Percentiles rank a stretch among this genome's conserved stretches.
Conservation (phyloP, 306 rosid species). For the Rosa lucieae region DNA sequence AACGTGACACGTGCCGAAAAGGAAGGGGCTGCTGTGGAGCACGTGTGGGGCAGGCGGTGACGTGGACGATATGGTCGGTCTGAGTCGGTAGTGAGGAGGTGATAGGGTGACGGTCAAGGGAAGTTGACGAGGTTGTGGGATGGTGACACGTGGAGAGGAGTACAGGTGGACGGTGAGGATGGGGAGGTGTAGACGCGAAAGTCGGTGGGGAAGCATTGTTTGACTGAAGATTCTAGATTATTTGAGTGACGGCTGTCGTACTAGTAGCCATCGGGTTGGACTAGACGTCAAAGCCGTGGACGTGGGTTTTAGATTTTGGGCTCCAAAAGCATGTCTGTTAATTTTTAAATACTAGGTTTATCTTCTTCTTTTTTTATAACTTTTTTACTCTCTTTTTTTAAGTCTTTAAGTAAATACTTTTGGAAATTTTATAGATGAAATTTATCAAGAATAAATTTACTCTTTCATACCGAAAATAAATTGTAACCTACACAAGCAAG, state of each 20-base stretch:
- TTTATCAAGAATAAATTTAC: not conserved
- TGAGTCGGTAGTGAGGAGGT: conserved; percentile 24
- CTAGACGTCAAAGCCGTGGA: not conserved
- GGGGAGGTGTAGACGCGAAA: not conserved
- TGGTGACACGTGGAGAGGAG: conserved; percentile 14
- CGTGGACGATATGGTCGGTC: conserved; percentile 62
- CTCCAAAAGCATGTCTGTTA: not conserved
- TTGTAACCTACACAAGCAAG: not conserved
- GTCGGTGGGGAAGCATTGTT: not conserved
- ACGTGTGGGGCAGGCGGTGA: conserved; percentile 31
- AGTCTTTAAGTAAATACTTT: too few relatives aligned
- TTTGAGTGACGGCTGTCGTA: conserved; percentile 2
- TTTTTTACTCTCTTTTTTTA: not conserved
- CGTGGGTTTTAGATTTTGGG: not conserved
- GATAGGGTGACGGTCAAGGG: not conserved
- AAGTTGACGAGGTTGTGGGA: accelerated
- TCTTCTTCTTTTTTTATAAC: not conserved
- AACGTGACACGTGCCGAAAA: conserved; percentile 47
- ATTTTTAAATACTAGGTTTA: not conserved
- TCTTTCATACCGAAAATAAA: not conserved
- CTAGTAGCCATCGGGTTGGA: not conserved
- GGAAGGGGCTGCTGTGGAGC: not conserved
- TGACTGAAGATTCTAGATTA: conserved; percentile 11
- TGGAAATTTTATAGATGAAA: not conserved
- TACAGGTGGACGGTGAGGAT: not conserved